Percentiles rank a stretch among this genome's conserved stretches.
Conservation (phyloP, 169 alveolate genomes). For the Cryptosporidium sp. region DNA sequence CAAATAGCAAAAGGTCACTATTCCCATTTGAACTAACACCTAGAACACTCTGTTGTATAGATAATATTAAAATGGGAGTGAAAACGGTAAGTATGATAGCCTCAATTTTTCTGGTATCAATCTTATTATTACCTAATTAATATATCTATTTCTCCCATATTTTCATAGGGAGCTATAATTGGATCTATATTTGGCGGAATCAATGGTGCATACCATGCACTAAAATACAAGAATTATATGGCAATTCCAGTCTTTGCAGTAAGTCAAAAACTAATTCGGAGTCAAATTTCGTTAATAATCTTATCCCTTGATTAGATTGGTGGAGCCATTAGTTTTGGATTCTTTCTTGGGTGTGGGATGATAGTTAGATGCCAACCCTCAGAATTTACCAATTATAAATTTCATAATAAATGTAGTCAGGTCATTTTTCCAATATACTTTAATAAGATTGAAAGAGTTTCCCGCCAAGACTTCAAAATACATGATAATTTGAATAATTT, state of each 20-base stretch:
- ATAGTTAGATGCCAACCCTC: slow-evolving; percentile 84
- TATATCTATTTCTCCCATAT: background rate
- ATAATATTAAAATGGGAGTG: slow-evolving; percentile 89
- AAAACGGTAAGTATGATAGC: slow-evolving; percentile 84
- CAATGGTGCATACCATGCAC: slow-evolving; percentile 88
- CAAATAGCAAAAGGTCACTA: slow-evolving; percentile 20
- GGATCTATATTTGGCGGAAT: slow-evolving; percentile 92
- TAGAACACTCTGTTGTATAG: slow-evolving; percentile 86
- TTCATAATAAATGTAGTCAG: background rate
- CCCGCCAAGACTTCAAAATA: background rate
- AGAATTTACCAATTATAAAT: background rate
- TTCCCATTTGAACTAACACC: slow-evolving; percentile 74
- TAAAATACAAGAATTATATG: slow-evolving; percentile 84
- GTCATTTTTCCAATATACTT: background rate
- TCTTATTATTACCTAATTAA: background rate
- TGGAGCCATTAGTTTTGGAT: slow-evolving; percentile 89
- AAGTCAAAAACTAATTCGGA: slow-evolving; percentile 24
- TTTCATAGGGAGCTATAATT: slow-evolving; percentile 87
- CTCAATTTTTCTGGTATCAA: background rate
- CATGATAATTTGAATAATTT: too few relatives aligned
- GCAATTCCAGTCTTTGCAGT: slow-evolving; percentile 88
- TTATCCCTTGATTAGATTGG: slow-evolving; percentile 79
- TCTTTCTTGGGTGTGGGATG: slow-evolving; percentile 91
- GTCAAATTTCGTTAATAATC: background rate
- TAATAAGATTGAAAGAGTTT: background rate